Conservation (phyloP, 257 asterid genomes). For the Nicotiana undulata region DNA sequence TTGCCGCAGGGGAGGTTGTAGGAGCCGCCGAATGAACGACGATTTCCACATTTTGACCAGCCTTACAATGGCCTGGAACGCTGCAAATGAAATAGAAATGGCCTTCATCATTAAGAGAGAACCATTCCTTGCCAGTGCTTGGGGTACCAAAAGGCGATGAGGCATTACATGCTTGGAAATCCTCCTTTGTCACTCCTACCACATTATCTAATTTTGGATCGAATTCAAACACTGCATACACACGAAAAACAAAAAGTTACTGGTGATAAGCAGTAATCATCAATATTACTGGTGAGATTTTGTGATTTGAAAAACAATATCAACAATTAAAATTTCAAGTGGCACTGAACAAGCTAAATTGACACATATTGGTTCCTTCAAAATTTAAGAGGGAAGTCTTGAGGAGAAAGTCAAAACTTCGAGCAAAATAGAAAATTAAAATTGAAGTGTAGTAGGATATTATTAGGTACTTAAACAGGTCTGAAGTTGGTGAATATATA, state of each 20-base stretch:
- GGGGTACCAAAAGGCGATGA: conserved; percentile 21
- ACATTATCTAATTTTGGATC: conserved; percentile 38
- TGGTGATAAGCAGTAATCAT: no score
- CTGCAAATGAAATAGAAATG: conserved; percentile 51
- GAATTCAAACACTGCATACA: conserved; percentile 39
- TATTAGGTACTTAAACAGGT: neutral
- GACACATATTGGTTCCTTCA: neutral
- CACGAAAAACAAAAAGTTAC: neutral
- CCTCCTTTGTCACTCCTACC: conserved; percentile 34
- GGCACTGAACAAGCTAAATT: neutral
- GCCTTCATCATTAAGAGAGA: conserved; percentile 23
- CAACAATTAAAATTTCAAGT: neutral
- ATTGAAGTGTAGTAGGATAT: neutral
- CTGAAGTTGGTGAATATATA: neutral
- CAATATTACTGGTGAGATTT: neutral
- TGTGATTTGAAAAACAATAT: neutral
- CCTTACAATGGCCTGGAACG: conserved; percentile 32
- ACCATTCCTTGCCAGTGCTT: conserved; percentile 38
- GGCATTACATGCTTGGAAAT: conserved; percentile 34
- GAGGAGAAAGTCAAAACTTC: neutral
- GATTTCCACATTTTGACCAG: conserved; percentile 45
- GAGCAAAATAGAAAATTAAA: neutral
- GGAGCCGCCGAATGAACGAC: neutral
- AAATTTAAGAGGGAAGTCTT: neutral
- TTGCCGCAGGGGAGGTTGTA: neutral